Evolutionary conservation across 352 stramenopile genomes (phyloP), one percentile per base, ranked within the genome.

Genomic region (Phytophthora melonis): DNA sequence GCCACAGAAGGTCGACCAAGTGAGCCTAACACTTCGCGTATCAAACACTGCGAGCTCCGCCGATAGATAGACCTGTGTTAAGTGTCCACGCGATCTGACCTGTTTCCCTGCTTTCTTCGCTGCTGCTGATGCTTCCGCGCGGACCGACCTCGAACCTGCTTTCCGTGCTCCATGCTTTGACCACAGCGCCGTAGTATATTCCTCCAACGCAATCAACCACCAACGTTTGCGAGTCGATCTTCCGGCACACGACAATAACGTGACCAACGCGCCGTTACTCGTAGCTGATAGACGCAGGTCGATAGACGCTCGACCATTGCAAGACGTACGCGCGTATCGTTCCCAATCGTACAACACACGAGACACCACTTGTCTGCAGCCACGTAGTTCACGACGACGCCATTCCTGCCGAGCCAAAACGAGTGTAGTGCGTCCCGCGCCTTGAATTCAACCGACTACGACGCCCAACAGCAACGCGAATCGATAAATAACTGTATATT

Each of bases 401-500:
- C 50, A 39, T 8, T 21, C 50, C 50, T 58, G 50, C 14, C 50
- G 58, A 63, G 50, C 50, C 30, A 71, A 71, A 63, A 58, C 41
- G 21, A 67, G 8, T 21, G 59, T 36, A 16, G 27, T 19, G 58
- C 47, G 18, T 30, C 32, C 16, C 50, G 23, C 32, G 49, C 10
- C 55, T 53, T 41, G 21, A n/a, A 14, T 39, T 41, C 23, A 61
- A 57, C 23, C 50, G 11, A 52, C 18, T 50, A 45, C 27, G 41
- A 47, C 63, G 27, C 36, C 60, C 53, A 69, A 74, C 32, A 67
- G 23, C 71, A 74, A 62, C 60, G 60, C 71, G 52, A 55, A 69
- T 59, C 54, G 36, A 61, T 56, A 70, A 74, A 69, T 56, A 62
- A 61, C 54, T 74, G 18, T 50, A 74, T 65, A 78, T 71, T 74